These are phyloP conservation scores for Talaromyces islandicus DNA, from an alignment of 2,329 filamentous ascomycete species.

Conservation along the genomic window DNA sequence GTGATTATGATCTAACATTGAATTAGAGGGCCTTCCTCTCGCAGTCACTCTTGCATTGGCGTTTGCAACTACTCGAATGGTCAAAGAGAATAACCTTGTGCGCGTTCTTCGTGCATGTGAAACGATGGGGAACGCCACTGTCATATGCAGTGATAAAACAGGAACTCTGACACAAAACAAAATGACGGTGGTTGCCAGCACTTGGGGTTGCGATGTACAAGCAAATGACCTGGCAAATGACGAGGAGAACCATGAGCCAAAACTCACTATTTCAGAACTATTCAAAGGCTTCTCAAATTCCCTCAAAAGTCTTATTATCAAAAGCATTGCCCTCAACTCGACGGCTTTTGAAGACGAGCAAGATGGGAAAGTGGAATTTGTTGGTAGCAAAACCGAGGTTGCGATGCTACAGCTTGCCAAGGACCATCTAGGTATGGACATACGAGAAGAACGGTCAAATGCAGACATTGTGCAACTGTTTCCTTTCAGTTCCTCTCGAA, in stretches of 20 bases:
- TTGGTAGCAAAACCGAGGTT: conserved; percentile 74
- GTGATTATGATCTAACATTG: conserved; percentile 4
- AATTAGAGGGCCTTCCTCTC: conserved; percentile 62
- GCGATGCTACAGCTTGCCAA: conserved; percentile 65
- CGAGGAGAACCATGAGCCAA: conserved; percentile 8
- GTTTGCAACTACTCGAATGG: conserved; percentile 71
- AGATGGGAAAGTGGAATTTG: conserved; percentile 60
- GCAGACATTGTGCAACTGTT: conserved; percentile 61
- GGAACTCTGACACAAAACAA: conserved; percentile 69
- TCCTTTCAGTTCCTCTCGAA: conserved; percentile 69
- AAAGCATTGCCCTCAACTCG: conserved; percentile 48
- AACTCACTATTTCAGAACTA: conserved; percentile 20
- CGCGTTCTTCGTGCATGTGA: conserved; percentile 72
- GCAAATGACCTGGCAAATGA: conserved; percentile 42
- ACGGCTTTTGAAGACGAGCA: conserved; percentile 71
- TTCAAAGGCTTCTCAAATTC: conserved; percentile 27
- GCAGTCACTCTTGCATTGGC: conserved; percentile 73
- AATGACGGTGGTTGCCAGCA: conserved; percentile 71
- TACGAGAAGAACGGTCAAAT: conserved; percentile 58
- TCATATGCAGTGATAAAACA: conserved; percentile 76
- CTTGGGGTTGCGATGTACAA: conserved; percentile 54
- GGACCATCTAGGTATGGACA: conserved; percentile 61
- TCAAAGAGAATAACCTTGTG: conserved; percentile 71
- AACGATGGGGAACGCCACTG: conserved; percentile 75
- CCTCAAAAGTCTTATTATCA: conserved; percentile 31